Base-by-base conservation (phyloP, 2,329 filamentous ascomycete genomes). In the Thielaviopsis musarum region DNA sequence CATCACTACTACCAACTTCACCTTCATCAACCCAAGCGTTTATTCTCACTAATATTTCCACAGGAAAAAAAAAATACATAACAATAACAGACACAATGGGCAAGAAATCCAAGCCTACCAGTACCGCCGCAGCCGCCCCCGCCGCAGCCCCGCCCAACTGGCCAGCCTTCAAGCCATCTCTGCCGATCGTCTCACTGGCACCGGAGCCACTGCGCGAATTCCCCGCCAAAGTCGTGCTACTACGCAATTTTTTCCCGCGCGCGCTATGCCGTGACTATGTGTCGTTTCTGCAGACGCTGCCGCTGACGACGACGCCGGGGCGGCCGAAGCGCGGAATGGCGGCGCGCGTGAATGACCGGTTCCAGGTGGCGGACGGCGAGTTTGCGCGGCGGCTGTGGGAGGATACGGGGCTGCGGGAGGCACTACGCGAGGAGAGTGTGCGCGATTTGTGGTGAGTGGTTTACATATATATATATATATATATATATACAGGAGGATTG, bases 341-440 rank as follows among this genome's bases (percentile, higher is more conserved):
- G 1, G 78, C 88, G 7, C 79, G 91, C 41, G 87, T 95, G 54
- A 96, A 96, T 69, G 91, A 96, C 69, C 82, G 91, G 12, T 95
- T 86, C 66, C 88, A 95, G 71, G 74, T 95, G 21, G 75, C 90
- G 28, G 91, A 96, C 71, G 71, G 80, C 28, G 70, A 64, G 0
- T 95, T 96, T 69, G 87, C 91, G 0, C 76, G 82, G 65, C 75
- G 78, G 59, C 70, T 96, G 15, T 97, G 91, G 90, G 76, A 77
- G 52, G 77, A 81, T 63, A 95, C 90, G 1, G 86, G 85, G 0
- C 70, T 97, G 64, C 83, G 78, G 65, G 80, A 86, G 52, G 74
- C 85, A 1, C 62, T 81, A 65, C 30, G 77, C 65, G 70, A 67
- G 57, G 71, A 67, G 60, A 73, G 66, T 55, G 64, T 69, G 12